Evolutionary conservation across 305 asterid genomes (phyloP).

Genomic region (Nicotiana rustica): DNA sequence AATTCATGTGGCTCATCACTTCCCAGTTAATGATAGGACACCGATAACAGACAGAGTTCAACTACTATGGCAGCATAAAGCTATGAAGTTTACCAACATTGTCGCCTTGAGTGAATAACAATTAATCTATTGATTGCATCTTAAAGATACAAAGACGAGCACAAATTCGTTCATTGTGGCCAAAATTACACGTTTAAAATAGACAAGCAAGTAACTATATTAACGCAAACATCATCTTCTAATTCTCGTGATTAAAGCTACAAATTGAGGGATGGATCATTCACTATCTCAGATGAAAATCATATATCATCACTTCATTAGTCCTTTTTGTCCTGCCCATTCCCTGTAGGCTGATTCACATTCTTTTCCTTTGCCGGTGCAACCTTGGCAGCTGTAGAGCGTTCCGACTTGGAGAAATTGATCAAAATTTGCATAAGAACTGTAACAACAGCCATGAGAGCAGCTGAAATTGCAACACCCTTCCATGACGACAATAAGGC

Average conservation of each 20-base stretch:
- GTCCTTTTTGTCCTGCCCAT: slow-evolving; percentile 44
- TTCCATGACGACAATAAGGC: slow-evolving; percentile 81
- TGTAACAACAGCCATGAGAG: slow-evolving; percentile 63
- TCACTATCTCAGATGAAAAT: slow-evolving; percentile 25
- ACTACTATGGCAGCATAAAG: neutral
- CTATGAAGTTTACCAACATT: neutral
- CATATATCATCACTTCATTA: slow-evolving; percentile 33
- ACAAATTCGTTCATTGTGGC: neutral
- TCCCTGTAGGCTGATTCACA: slow-evolving; percentile 41
- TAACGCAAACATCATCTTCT: slow-evolving; percentile 24
- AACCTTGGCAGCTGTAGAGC: slow-evolving; percentile 72
- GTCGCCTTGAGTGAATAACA: neutral
- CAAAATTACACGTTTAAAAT: slow-evolving; percentile 29
- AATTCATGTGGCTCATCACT: neutral
- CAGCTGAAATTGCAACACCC: slow-evolving; percentile 62
- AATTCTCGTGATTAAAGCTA: slow-evolving; percentile 26
- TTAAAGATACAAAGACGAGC: slow-evolving; percentile 26
- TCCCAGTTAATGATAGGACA: neutral
- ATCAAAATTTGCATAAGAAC: slow-evolving; percentile 88
- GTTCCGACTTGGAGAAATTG: slow-evolving; percentile 82
- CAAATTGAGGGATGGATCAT: slow-evolving; percentile 22
- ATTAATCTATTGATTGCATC: slow-evolving; percentile 15
- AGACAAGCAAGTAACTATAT: slow-evolving; percentile 21
- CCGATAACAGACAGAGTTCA: neutral
- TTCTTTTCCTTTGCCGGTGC: slow-evolving; percentile 56